Evolutionary conservation across 2,329 filamentous ascomycete genomes (phyloP), one percentile per base, ranked within the genome.

Genomic region (Fusarium beomiforme): DNA sequence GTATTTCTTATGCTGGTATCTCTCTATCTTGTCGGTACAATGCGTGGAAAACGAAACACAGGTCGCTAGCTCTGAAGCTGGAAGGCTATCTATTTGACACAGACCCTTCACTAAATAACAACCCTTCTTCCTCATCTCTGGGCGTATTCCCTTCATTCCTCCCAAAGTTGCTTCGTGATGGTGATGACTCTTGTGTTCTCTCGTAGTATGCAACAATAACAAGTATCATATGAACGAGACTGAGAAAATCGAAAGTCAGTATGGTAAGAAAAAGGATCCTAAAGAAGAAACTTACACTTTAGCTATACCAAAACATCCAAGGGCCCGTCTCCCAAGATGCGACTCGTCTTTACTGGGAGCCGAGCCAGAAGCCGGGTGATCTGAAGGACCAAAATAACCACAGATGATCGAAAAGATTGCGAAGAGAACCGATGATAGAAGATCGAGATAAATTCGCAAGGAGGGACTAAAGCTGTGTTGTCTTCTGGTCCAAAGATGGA

Each of bases 251-350:
- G 2, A 4, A 11, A 34, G n/a, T 69, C 8, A 69, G 49, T 24
- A 37, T n/a, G 7, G 29, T 16, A n/a, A 24, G 6, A 16, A 8
- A 9, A 3, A 19, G 24, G 9, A 16, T 10, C 21, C 12, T 14
- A 14, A n/a, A 10, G 16, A 8, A n/a, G n/a, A 16, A 16, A 55
- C 51, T 58, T 57, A 70, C 67, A 61, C 67, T 54, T 70, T 43
- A 12, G 67, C 49, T 24, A 67, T 31, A 7, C 67, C 66, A 29
- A 70, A 70, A 34, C 67, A 70, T 23, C 63, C 63, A 14, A 70
- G 47, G 5, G 60, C 61, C 24, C 61, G 42, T 26, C 42, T 60
- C 53, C 55, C 55, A 21, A 62, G 46, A 44, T 67, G 67, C 31
- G 66, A 50, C 37, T 70, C 67, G n/a, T 70, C 67, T 33, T 49